These are phyloP conservation scores for Globisporangium orthogonon DNA, from an alignment of 352 stramenopile genomes.

Conservation along the genomic window DNA sequence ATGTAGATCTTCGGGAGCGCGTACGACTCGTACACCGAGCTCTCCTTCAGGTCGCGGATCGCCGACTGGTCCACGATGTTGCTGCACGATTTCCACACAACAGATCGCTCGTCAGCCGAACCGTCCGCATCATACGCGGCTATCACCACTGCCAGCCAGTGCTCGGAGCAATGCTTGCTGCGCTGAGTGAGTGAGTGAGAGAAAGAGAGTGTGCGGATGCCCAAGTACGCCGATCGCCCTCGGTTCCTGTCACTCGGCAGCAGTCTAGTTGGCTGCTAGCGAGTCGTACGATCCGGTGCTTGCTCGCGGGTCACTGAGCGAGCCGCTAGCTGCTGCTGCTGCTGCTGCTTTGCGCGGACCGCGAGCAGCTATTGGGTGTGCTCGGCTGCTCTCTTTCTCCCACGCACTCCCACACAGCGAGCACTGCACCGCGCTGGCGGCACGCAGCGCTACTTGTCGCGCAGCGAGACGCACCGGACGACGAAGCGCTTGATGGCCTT, in stretches of 20 bases:
- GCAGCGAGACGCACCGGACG: constrained; percentile 65
- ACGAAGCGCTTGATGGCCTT: constrained; percentile 93
- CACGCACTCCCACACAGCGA: no score
- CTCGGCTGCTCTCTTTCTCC: no score
- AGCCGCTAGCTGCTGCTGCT: background rate
- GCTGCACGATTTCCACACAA: constrained; percentile 21
- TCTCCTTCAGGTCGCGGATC: constrained; percentile 98
- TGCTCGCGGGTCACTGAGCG: background rate
- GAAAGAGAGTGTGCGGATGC: no score
- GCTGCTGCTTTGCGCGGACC: background rate
- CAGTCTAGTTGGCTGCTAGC: background rate
- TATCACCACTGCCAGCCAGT: no score
- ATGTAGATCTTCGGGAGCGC: constrained; percentile 99
- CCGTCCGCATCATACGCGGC: no score
- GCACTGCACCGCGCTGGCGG: background rate
- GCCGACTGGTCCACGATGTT: constrained; percentile 99
- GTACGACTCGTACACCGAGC: constrained; percentile 98
- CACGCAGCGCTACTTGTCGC: no score
- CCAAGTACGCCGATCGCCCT: no score
- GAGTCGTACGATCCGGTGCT: no score
- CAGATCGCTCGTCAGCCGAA: background rate
- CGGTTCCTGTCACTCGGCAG: background rate
- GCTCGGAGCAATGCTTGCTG: no score
- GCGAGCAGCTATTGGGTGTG: no score
- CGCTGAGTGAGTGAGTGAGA: no score